phyloP scores from a whole-genome alignment of 805 yeast genomes.

The Yarrowia osloensis region DNA sequence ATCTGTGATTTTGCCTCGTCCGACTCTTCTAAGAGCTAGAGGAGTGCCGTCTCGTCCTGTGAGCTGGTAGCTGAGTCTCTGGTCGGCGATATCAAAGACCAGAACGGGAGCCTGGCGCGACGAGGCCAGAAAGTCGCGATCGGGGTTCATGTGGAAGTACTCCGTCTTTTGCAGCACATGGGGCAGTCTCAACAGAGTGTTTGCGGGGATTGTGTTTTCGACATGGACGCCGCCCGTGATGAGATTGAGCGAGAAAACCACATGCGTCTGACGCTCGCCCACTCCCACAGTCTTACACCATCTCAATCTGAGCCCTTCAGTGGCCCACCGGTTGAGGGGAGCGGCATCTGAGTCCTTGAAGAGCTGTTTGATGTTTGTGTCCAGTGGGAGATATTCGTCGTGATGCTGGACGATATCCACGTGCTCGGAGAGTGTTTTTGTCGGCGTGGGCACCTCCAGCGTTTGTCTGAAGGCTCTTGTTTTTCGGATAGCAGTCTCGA shows the following conservation, averaged over 20 bases:
- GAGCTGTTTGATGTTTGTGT: neutral
- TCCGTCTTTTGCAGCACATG: constrained; percentile 19
- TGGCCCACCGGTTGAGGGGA: constrained; percentile 15
- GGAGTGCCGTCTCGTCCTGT: constrained; percentile 27
- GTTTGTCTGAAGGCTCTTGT: neutral
- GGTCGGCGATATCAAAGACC: constrained; percentile 8
- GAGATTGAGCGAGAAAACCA: neutral
- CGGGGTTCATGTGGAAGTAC: constrained; percentile 24
- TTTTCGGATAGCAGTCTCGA: neutral
- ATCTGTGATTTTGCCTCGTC: constrained; percentile 8
- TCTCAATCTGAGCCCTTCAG: neutral
- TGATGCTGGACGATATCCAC: neutral
- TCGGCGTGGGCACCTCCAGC: neutral
- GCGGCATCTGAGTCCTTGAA: constrained; percentile 10
- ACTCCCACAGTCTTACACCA: constrained; percentile 20
- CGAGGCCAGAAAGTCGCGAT: constrained; percentile 13
- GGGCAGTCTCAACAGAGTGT: neutral
- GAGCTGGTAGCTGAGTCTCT: constrained; percentile 3
- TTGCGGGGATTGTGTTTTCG: constrained; percentile 13
- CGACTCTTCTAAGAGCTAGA: constrained; percentile 12
- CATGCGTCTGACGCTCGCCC: neutral
- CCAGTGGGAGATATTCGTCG: neutral
- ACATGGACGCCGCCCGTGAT: neutral
- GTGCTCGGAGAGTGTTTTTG: neutral
- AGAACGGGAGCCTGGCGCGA: constrained; percentile 14